A percentile compares a stretch with the other conserved stretches of the same genome.
phyloP scores from a whole-genome alignment of 176 grass and related monocot genomes.

The Phoenix roebelenii region DNA sequence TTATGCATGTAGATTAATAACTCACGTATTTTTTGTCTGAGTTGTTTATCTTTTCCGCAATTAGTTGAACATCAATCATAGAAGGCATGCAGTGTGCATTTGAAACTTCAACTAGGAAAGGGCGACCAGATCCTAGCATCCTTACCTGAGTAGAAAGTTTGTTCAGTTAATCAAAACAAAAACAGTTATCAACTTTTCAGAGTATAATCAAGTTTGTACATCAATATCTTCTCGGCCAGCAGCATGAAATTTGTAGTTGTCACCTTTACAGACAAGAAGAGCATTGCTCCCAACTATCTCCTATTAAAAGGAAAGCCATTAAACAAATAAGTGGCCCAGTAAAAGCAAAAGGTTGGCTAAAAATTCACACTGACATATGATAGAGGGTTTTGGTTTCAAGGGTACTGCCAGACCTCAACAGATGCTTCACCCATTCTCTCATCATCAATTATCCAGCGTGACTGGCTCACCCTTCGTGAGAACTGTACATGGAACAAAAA shows the following conservation, averaged over 20 bases:
- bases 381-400: neutral
- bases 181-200: too few relatives aligned
- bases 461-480: slow-evolving; percentile 96
- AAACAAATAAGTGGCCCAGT: neutral
- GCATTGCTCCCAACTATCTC: slow-evolving; percentile 78
- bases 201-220: slow-evolving; percentile 36
- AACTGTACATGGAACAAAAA: slow-evolving; percentile 35
- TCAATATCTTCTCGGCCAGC: slow-evolving; percentile 98
- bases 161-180: slow-evolving; percentile 16
- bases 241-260: slow-evolving; percentile 86
- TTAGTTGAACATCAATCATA: slow-evolving; percentile 52
- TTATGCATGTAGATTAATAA: slow-evolving; percentile 8
- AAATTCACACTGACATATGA: slow-evolving; percentile 4
- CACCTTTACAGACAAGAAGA: slow-evolving; percentile 47
- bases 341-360: slow-evolving; percentile 8
- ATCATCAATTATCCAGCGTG: slow-evolving; percentile 97
- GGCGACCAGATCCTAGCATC: slow-evolving; percentile 95
- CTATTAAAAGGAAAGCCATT: slow-evolving; percentile 23
- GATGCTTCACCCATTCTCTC: slow-evolving; percentile 99
- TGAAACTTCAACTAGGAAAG: slow-evolving; percentile 75
- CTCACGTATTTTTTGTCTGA: slow-evolving; percentile 80
- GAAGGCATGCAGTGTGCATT: slow-evolving; percentile 69
- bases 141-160: slow-evolving; percentile 41
- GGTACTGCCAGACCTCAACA: slow-evolving; percentile 52
- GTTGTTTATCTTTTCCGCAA: slow-evolving; percentile 62